Conservation (phyloP, 768 basidiomycete genomes). For the Lentinula sp. region DNA sequence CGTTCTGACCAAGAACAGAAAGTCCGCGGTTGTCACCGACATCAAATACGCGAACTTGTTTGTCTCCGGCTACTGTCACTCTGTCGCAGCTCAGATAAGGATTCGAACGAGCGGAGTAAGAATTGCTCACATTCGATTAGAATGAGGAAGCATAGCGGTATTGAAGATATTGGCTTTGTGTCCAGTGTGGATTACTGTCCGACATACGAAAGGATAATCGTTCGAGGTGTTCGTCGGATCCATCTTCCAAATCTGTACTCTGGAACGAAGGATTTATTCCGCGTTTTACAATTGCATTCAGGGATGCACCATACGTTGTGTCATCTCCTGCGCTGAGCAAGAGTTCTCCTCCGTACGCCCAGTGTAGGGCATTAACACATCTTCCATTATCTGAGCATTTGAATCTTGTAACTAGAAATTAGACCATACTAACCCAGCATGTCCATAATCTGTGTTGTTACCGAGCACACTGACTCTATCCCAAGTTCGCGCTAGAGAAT, state of each 20-base stretch:
- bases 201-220: conserved; percentile 61
- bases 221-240: conserved; percentile 34
- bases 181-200: conserved; percentile 69
- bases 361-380: conserved; percentile 74
- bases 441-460: conserved; percentile 44
- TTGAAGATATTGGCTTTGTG: conserved; percentile 86
- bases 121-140: conserved; percentile 63
- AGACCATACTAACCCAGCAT: conserved; percentile 52
- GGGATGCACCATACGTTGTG: conserved; percentile 39
- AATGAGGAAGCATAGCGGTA: conserved; percentile 70
- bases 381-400: conserved; percentile 24
- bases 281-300: not conserved
- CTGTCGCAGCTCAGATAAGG: conserved; percentile 23
- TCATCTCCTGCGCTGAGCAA: conserved; percentile 73
- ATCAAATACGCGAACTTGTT: conserved; percentile 75
- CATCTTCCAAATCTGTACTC: conserved; percentile 77
- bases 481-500: conserved; percentile 12
- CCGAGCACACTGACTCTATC: conserved; percentile 78
- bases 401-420: not conserved
- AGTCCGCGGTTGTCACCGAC: conserved; percentile 37
- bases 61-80: conserved; percentile 70
- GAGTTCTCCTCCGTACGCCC: conserved; percentile 61
- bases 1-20: conserved; percentile 35
- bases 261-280: conserved; percentile 17
- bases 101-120: not conserved